Base-by-base conservation (phyloP, 495 filamentous ascomycete genomes). In the Penicillium pulvis region DNA sequence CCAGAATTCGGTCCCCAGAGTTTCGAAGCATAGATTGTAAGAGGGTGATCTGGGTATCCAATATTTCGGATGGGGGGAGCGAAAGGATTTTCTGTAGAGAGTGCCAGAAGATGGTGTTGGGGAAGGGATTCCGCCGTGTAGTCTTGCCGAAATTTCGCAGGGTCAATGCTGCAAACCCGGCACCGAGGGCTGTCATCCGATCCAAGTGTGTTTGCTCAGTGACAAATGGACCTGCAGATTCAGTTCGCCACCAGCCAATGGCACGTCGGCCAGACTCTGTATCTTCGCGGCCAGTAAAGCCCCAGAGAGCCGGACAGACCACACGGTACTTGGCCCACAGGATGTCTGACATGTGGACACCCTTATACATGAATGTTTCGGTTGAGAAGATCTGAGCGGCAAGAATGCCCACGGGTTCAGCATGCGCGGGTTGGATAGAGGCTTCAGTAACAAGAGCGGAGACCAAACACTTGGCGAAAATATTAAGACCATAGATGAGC, bases 221-320 rank as follows among this genome's bases (percentile, higher is more conserved):
- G 49, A 90, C 75, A 67, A 79, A 94, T 4, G 71, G 71, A 12
- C 77, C 83, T 14, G 64, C 72, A 7, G 71, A 52, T n/a, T 83
- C 78, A 30, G 82, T 81, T 57, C 79, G 83, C 65, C 70, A 70
- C 92, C 92, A 97, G 4, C 93, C 93, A 2, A 97, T 68, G n/a
- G 84, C 81, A 35, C 68, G 61, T 8, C 84, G 80, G 6, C 92
- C 92, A 19, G 79, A 76, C 46, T 87, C 80, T 0, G 89, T 95
- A 51, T 83, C 87, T 61, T 95, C 90, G 49, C 77, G 83, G 35
- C 90, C 93, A 20, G 82, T 81, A 63, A 92, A 87, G 19, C 95
- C 95, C 71, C 90, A 98, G 11, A 99, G 78, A 11, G 92, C 87
- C 4, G 95, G 93, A 65, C 92, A 96, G 26, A 84, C 79, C 6